Conservation (phyloP, 2,329 filamentous ascomycete species). For the Ceratocystis colombiana region DNA sequence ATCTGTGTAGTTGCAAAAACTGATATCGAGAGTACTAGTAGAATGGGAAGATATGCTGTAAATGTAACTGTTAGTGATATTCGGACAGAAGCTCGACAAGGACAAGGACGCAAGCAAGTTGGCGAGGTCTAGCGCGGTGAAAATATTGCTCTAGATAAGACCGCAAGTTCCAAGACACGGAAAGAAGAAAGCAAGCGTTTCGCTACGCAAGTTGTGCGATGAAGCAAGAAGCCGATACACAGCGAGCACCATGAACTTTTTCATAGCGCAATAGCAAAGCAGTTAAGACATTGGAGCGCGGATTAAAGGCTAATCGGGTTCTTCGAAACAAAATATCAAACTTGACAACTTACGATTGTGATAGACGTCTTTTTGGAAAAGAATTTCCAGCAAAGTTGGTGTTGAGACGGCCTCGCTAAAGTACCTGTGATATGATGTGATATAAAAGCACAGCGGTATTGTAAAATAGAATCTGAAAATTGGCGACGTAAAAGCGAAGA, state of each 20-base stretch:
- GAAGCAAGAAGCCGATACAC: conserved; percentile 8
- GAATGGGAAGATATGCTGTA: neutral
- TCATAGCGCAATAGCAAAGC: neutral
- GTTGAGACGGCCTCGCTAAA: neutral
- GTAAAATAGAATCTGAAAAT: no score
- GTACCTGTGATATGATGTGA: no score
- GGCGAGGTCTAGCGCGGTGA: neutral
- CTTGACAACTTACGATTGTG: conserved; percentile 5
- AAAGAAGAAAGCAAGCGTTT: neutral
- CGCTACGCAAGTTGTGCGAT: conserved; percentile 2
- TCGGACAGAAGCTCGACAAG: neutral
- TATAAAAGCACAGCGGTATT: no score
- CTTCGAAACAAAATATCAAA: conserved; percentile 2
- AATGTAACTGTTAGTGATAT: neutral
- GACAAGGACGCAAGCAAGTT: neutral
- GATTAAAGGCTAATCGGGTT: neutral
- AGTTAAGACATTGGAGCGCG: conserved; percentile 7
- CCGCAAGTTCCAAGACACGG: conserved; percentile 3
- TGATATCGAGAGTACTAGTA: neutral
- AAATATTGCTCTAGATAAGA: no score
- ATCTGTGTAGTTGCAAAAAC: no score
- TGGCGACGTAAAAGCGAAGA: neutral
- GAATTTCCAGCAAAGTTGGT: neutral
- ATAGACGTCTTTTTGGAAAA: neutral
- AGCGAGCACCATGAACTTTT: neutral